Percentiles rank a stretch among this genome's conserved stretches.
These are phyloP conservation scores for Didymella exigua DNA, from an alignment of 2,329 filamentous ascomycete genomes.

Conservation along the genomic window DNA sequence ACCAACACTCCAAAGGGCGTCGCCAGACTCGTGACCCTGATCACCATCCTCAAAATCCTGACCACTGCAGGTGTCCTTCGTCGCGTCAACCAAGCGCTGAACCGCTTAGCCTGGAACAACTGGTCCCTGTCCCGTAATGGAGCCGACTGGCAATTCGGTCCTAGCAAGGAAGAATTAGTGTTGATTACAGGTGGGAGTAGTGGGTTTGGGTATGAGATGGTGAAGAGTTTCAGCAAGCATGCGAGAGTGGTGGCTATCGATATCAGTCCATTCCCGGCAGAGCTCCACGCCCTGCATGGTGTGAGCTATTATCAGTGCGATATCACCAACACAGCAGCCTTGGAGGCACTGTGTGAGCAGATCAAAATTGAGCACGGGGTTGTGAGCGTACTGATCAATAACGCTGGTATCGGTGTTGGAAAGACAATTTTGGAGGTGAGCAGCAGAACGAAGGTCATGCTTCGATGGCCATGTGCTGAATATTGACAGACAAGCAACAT, in stretches of 20 bases:
- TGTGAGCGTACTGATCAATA: slow-evolving; percentile 41
- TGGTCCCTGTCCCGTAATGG: slow-evolving; percentile 39
- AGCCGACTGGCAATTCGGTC: slow-evolving; percentile 28
- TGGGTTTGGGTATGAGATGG: slow-evolving; percentile 41
- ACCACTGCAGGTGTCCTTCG: slow-evolving; percentile 24
- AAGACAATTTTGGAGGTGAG: slow-evolving; percentile 31
- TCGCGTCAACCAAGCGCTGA: slow-evolving; percentile 26
- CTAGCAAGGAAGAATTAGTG: slow-evolving; percentile 31
- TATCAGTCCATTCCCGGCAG: slow-evolving; percentile 27
- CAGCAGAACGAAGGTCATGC: not conserved
- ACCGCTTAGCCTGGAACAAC: slow-evolving; percentile 42
- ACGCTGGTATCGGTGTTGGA: slow-evolving; percentile 35
- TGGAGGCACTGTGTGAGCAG: slow-evolving; percentile 27
- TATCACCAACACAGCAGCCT: slow-evolving; percentile 23
- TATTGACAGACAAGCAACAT: slow-evolving; percentile 29
- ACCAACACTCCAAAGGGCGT: slow-evolving; percentile 28
- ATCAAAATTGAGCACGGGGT: slow-evolving; percentile 30
- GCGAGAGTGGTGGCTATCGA: slow-evolving; percentile 36
- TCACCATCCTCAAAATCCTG: slow-evolving; percentile 31
- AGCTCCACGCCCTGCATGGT: slow-evolving; percentile 27
- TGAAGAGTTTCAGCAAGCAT: slow-evolving; percentile 28
- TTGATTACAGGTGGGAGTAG: slow-evolving; percentile 39
- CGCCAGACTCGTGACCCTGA: slow-evolving; percentile 21
- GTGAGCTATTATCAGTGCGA: slow-evolving; percentile 39
- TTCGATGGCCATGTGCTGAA: not conserved